phyloP scores from a whole-genome alignment of 441 rosid genomes.

The Theobroma grandiflorum region DNA sequence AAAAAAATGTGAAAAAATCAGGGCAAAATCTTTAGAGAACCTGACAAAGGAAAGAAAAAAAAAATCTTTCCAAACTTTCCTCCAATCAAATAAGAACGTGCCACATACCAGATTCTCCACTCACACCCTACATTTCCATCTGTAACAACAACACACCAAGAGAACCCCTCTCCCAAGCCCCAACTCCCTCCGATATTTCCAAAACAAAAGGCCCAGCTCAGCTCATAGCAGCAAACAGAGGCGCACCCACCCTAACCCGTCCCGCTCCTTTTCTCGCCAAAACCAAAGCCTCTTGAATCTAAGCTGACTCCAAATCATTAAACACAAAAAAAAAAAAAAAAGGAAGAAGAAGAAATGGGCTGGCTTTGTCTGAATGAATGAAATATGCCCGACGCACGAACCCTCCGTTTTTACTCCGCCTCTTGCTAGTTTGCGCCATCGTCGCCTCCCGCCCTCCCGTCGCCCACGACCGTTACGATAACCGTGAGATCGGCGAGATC shows the following conservation, averaged over 20 bases:
- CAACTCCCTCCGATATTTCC: neutral
- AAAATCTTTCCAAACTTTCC: neutral
- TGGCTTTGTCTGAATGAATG: conserved; percentile 32
- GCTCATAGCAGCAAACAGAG: conserved; percentile 3
- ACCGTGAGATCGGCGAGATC: conserved; percentile 45
- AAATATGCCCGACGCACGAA: conserved; percentile 31
- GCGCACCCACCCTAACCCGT: neutral
- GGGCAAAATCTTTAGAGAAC: neutral
- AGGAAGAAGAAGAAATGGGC: conserved; percentile 11
- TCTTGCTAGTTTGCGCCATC: conserved; percentile 58
- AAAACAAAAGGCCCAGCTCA: neutral
- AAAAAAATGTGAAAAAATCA: neutral
- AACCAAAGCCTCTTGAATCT: too few relatives aligned
- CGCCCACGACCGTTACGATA: conserved; percentile 35
- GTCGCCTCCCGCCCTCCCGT: conserved; percentile 53
- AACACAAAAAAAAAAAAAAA: neutral
- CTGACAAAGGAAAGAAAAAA: neutral
- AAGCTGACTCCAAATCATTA: neutral
- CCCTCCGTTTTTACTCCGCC: conserved; percentile 39
- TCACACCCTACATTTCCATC: neutral
- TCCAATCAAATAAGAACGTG: neutral
- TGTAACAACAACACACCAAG: neutral
- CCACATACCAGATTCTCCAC: neutral
- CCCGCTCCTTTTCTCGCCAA: neutral
- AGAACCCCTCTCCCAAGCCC: neutral